These are phyloP conservation scores for Cadophora luteo-olivacea DNA, from an alignment of 2,329 filamentous ascomycete genomes.

Conservation along the genomic window DNA sequence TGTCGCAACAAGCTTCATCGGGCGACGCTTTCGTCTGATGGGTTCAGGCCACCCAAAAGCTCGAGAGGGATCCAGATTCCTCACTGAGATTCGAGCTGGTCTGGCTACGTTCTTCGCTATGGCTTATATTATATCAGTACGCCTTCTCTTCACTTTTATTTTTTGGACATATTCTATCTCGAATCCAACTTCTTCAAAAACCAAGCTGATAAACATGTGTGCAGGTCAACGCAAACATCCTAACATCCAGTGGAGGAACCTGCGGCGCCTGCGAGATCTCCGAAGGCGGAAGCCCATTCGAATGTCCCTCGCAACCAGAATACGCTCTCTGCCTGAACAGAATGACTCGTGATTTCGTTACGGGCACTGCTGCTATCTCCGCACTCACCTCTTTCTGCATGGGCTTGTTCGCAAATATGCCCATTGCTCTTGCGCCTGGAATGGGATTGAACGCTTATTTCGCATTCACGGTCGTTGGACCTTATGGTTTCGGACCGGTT, in stretches of 20 bases:
- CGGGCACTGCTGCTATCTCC: slow-evolving; percentile 83
- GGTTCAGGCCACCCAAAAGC: slow-evolving; percentile 72
- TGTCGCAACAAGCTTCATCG: slow-evolving; percentile 70
- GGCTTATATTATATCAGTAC: slow-evolving; percentile 76
- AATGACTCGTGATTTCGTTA: slow-evolving; percentile 73
- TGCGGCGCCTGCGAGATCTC: slow-evolving; percentile 30
- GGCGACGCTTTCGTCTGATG: slow-evolving; percentile 80
- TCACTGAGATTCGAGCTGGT: slow-evolving; percentile 84
- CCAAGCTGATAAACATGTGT: slow-evolving; percentile 23
- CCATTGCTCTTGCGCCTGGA: slow-evolving; percentile 74
- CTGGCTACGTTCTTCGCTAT: slow-evolving; percentile 76
- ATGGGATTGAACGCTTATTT: slow-evolving; percentile 92
- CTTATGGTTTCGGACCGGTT: slow-evolving; percentile 74
- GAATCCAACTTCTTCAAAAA: slow-evolving; percentile 43
- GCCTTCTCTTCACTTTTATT: slow-evolving; percentile 42
- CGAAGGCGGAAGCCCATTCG: slow-evolving; percentile 35
- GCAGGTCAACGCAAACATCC: slow-evolving; percentile 67
- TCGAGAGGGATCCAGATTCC: slow-evolving; percentile 71
- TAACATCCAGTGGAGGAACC: slow-evolving; percentile 58
- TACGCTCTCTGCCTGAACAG: slow-evolving; percentile 66
- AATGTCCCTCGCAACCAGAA: slow-evolving; percentile 55
- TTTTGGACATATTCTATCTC: slow-evolving; percentile 50
- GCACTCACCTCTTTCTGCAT: slow-evolving; percentile 81
- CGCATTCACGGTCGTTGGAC: slow-evolving; percentile 77
- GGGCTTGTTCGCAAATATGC: slow-evolving; percentile 82